Evolutionary conservation across 2,329 filamentous ascomycete genomes (phyloP), one percentile per base, ranked within the genome.

Genomic region (Exophiala viscosa): DNA sequence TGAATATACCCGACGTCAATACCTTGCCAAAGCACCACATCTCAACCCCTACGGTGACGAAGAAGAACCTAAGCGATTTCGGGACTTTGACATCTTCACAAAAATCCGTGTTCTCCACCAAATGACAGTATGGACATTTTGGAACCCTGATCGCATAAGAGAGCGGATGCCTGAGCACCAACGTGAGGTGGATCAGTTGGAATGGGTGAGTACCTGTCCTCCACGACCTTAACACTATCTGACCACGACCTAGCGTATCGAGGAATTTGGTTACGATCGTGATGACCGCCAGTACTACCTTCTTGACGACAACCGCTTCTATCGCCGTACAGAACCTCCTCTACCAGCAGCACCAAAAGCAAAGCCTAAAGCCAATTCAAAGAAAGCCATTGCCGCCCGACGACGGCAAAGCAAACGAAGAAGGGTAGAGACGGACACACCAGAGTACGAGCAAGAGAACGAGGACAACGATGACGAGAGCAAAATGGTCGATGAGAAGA

Each of bases 251-350:
- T 59, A 78, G 77, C 76, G 76, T 59, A 63, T 70, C 49, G 67
- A 71, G 50, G 70, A 72, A 55, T 62, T 71, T 57, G 93, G 93
- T 8, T 97, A 90, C 84, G 93, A 99, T 68, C 79, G 83, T 17
- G 79, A 96, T 42, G 91, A 95, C 59, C 85, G 90, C 34, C 85
- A 84, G 33, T 95, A 97, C 67, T 95, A 87, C 65, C 85, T 97
- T 2, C 80, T 99, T 3, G 92, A 97, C 63, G 93, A 99, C 67
- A 95, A 96, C 64, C 83, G 93, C 57, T 76, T 99, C 38, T 99
- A 99, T 68, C 87, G 91, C 50, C 79, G 87, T 56, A 90, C 88
- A n/a, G 88, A 95, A 54, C 80, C 86, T 20, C 82, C 83, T 1
- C 76, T 81, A 1, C 79, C 83, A 5, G 70, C 81, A 11, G 47